Evolutionary conservation across 2,329 filamentous ascomycete species (phyloP), one percentile per base, ranked within the genome.

Genomic region (Exophiala lecanii-corni): DNA sequence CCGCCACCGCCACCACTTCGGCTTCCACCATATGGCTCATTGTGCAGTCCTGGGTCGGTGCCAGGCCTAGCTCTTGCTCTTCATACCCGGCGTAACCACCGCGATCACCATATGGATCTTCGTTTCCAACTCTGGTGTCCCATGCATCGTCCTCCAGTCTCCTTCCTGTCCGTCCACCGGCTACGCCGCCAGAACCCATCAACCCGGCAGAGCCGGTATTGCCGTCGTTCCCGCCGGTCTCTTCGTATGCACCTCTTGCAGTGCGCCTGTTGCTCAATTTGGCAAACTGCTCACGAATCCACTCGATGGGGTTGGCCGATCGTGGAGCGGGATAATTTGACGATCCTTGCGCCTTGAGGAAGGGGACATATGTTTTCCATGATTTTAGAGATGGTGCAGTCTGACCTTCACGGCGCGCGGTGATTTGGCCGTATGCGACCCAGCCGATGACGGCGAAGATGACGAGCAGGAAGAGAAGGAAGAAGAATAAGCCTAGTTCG

Each of bases 131-230:
- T 47, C 85, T 73, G 51, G 85, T 68, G 66, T 92, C 86, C 88
- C 88, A 94, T 2, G 86, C 86, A 59, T 89, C 86, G 60, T 94
- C 87, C 58, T 92, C 87, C 61, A 84, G 82, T 16, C 79, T 79
- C 41, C 76, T 65, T 41, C 73, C 71, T 42, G 70, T 67, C 34
- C 68, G 67, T 39, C 72, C 71, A 41, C 70, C 68, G 12, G 23
- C 23, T n/a, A n/a, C n/a, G 23, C 23, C 23, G 12, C 23, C 23
- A 12, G 12, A 26, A 7, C 23, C 23, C n/a, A n/a, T n/a, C n/a
- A n/a, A n/a, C 28, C 67, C 67, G 28, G 58, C 50, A 39, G 28
- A 51, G 4, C 41, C 49, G 10, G 58, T 61, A 43, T 58, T 57
- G 38, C 62, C 56, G 12, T 39, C 64, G 46, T 62, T 66, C 32